phyloP scores from a whole-genome alignment of 345 rosid genomes.

The Microthlaspi erraticum region DNA sequence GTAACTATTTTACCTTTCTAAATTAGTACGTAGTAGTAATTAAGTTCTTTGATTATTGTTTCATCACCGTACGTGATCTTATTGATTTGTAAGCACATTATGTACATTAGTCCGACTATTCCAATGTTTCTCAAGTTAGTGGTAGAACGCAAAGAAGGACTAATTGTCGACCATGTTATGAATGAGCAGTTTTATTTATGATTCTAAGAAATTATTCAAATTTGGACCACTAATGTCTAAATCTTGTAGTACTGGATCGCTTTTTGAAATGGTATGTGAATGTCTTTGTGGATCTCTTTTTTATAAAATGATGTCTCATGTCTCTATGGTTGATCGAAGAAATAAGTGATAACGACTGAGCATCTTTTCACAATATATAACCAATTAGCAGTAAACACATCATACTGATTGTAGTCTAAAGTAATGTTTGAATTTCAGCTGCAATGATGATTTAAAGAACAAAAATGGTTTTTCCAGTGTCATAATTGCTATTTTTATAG shows the following conservation, averaged over 20 bases:
- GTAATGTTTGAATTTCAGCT: constrained; percentile 19
- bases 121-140: neutral
- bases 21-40: too few relatives aligned
- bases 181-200: constrained; percentile 25
- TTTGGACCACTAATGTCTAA: constrained; percentile 41
- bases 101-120: neutral
- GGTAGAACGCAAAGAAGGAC: constrained; percentile 1
- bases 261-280: constrained; percentile 28
- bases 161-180: constrained; percentile 22
- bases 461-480: neutral
- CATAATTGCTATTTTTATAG: constrained; percentile 21
- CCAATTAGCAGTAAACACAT: constrained; percentile 9
- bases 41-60: too few relatives aligned
- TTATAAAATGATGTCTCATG: constrained; percentile 17
- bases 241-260: constrained; percentile 22
- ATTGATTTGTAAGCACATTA: constrained; percentile 7
- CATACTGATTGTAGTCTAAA: constrained; percentile 23
- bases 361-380: constrained; percentile 8
- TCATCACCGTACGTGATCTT: neutral
- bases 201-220: constrained; percentile 37
- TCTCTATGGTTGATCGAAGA: constrained; percentile 32
- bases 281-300: constrained; percentile 3
- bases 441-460: constrained; percentile 14
- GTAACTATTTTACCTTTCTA: too few relatives aligned
- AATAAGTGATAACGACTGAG: constrained; percentile 33